A percentile compares a stretch with the other conserved stretches of the same genome.
phyloP scores from a whole-genome alignment of 768 basidiomycete genomes.

The Tremella yokohamensis region DNA sequence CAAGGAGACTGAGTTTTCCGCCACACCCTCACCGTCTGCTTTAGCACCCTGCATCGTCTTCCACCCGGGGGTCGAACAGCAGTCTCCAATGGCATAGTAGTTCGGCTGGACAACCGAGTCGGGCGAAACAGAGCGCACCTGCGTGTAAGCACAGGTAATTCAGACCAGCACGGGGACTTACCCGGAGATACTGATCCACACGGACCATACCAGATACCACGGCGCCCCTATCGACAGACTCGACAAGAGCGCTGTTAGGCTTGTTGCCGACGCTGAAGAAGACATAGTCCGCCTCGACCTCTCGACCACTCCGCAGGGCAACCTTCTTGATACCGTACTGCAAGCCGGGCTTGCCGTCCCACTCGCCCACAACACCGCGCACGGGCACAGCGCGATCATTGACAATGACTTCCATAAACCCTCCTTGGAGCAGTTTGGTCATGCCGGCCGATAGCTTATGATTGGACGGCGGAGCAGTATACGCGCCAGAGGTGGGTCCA shows the following conservation, averaged over 20 bases:
- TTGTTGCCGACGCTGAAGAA: conserved; percentile 45
- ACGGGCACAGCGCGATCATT: conserved; percentile 29
- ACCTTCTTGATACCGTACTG: conserved; percentile 26
- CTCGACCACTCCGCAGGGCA: conserved; percentile 30
- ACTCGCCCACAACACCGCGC: conserved; percentile 8
- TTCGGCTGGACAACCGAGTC: conserved; percentile 23
- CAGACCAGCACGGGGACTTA: conserved; percentile 7
- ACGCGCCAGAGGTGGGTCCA: conserved; percentile 6
- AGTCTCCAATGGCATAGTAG: conserved; percentile 46
- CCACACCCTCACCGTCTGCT: conserved; percentile 15
- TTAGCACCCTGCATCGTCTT: conserved; percentile 29
- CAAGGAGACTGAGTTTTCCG: conserved; percentile 27
- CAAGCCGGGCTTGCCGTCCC: conserved; percentile 32
- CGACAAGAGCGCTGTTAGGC: conserved; percentile 30
- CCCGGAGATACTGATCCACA: conserved; percentile 39
- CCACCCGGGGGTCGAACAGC: conserved; percentile 38
- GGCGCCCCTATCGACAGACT: conserved; percentile 33
- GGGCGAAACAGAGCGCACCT: conserved; percentile 15
- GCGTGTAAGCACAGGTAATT: not conserved
- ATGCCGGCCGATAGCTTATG: conserved; percentile 24
- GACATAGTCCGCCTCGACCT: conserved; percentile 40
- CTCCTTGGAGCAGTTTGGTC: conserved; percentile 25
- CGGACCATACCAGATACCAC: conserved; percentile 26
- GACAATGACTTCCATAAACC: conserved; percentile 36
- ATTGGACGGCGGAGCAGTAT: conserved; percentile 19